Conservation (phyloP, 2,329 filamentous ascomycete species). For the Talaromyces sp. region DNA sequence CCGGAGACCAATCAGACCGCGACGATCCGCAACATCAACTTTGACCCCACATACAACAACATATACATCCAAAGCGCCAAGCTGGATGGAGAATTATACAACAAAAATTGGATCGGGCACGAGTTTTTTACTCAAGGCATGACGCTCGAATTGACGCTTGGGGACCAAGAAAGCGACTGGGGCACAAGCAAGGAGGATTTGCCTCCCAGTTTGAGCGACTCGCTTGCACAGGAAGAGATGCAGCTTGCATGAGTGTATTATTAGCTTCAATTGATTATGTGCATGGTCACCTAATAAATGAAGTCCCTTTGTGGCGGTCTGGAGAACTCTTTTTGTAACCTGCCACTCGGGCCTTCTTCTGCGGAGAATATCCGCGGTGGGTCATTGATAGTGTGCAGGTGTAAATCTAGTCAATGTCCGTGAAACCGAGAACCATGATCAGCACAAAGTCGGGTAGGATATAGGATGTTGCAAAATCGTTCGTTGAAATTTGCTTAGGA, state of each 20-base stretch:
- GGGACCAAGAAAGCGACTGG: constrained; percentile 64
- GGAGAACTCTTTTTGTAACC: not conserved
- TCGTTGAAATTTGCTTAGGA: too few species aligned
- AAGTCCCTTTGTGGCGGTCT: constrained; percentile 6
- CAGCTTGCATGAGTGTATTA: constrained; percentile 5
- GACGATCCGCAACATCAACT: constrained; percentile 61
- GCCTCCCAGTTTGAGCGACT: constrained; percentile 52
- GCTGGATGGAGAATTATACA: constrained; percentile 62
- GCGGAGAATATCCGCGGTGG: constrained; percentile 16
- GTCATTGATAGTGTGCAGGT: not conserved
- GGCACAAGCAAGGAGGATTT: constrained; percentile 62
- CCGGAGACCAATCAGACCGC: constrained; percentile 62
- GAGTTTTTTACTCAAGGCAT: constrained; percentile 68
- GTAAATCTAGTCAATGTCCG: not conserved
- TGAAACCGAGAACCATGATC: constrained; percentile 1
- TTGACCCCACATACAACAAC: constrained; percentile 58
- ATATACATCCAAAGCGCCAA: constrained; percentile 69
- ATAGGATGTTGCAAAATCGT: not conserved
- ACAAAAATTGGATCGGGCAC: constrained; percentile 68
- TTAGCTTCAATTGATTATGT: not conserved
- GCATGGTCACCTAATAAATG: constrained; percentile 5
- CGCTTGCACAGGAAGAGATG: constrained; percentile 9
- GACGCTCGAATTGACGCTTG: constrained; percentile 64
- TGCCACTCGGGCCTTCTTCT: not conserved
- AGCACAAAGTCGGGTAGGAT: not conserved